Conservation (phyloP, 139 green algal species). For the Desmodesmus armatus region DNA sequence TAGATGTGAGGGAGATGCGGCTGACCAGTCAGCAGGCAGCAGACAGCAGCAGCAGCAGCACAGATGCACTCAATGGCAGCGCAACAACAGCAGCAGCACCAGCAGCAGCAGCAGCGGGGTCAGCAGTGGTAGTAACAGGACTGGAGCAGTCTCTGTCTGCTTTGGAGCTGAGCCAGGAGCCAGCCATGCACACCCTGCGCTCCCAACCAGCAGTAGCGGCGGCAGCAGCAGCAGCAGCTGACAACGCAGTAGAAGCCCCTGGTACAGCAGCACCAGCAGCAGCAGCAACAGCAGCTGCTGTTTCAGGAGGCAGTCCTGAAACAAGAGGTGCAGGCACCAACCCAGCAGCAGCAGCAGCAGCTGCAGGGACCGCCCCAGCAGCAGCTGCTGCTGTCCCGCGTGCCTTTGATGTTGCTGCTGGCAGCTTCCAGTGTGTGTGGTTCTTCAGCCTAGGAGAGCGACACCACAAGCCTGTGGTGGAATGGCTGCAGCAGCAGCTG, state of each 20-base stretch:
- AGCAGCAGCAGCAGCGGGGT: not conserved
- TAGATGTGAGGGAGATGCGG: conserved; percentile 6
- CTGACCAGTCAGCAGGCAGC: too few species aligned
- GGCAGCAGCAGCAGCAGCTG: not conserved
- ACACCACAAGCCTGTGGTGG: conserved; percentile 25
- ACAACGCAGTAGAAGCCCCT: not conserved
- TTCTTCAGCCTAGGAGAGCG: conserved; percentile 41
- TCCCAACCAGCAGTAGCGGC: not conserved
- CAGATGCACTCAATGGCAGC: not conserved
- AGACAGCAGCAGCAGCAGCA: not conserved
- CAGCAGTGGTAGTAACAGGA: too few species aligned
- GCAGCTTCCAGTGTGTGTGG: conserved; percentile 53
- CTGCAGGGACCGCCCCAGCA: too few species aligned
- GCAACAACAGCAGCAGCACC: not conserved
- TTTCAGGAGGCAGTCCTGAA: too few species aligned
- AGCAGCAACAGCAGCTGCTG: too few species aligned
- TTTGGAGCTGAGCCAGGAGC: too few species aligned
- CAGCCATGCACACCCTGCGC: too few species aligned
- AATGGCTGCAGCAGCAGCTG: not conserved
- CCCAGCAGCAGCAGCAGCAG: too few species aligned
- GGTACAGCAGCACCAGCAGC: not conserved
- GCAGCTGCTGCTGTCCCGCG: not conserved
- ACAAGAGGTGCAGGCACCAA: too few species aligned
- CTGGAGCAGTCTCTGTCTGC: too few species aligned
- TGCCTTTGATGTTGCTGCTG: conserved; percentile 39